These are phyloP conservation scores for Phallus indusiatus DNA, from an alignment of 768 basidiomycete species.

Conservation along the genomic window DNA sequence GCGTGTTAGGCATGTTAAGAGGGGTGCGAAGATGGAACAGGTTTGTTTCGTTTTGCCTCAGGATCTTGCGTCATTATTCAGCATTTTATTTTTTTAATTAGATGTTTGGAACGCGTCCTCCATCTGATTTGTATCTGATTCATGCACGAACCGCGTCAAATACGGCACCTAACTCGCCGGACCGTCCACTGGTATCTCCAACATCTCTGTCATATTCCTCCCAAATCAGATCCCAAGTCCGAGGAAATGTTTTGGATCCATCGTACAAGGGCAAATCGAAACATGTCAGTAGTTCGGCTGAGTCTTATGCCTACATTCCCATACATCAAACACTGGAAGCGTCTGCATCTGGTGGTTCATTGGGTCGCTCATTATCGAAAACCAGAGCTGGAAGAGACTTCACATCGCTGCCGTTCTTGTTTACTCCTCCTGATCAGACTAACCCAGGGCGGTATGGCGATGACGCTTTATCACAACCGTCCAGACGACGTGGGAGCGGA, in stretches of 20 bases:
- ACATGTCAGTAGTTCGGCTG: background rate
- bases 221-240: background rate
- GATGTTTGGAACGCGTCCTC: conserved; percentile 78
- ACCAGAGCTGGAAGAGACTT: background rate
- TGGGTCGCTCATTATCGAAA: background rate
- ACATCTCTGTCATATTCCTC: background rate
- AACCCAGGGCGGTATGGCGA: background rate
- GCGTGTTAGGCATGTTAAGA: conserved; percentile 69
- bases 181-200: background rate
- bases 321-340: background rate
- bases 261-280: background rate
- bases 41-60: conserved; percentile 27
- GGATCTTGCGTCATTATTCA: conserved; percentile 1
- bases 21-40: conserved; percentile 86
- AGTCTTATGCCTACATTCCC: background rate
- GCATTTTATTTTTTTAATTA: conserved; percentile 20
- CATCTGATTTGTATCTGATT: conserved; percentile 63
- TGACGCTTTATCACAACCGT: background rate
- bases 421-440: conserved; percentile 14
- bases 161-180: background rate
- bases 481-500: conserved; percentile 13
- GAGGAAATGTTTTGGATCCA: background rate
- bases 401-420: conserved; percentile 22
- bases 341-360: background rate
- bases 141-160: background rate